Conservation (phyloP, 352 stramenopile species). For the Peronospora belbahrii region DNA sequence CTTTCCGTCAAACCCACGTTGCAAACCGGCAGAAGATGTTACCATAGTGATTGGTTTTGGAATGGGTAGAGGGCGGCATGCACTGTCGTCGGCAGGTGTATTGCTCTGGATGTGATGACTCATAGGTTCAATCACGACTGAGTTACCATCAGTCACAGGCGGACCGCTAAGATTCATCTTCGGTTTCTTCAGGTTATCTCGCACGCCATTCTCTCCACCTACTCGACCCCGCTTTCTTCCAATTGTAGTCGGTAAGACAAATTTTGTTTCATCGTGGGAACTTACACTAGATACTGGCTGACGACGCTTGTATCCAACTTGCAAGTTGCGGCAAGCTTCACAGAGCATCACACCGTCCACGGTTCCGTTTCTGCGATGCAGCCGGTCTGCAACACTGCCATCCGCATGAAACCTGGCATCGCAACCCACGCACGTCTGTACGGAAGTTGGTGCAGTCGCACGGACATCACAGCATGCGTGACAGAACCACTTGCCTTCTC, state of each 20-base stretch:
- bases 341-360: slow-evolving; percentile 26
- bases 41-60: slow-evolving; percentile 26
- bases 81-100: slow-evolving; percentile 11
- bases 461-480: slow-evolving; percentile 16
- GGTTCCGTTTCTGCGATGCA: slow-evolving; percentile 13
- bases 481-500: slow-evolving; percentile 50
- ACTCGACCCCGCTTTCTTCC: slow-evolving; percentile 20
- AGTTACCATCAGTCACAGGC: slow-evolving; percentile 4
- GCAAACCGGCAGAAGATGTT: slow-evolving; percentile 12
- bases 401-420: slow-evolving; percentile 20
- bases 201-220: slow-evolving; percentile 1
- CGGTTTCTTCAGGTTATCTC: slow-evolving; percentile 11
- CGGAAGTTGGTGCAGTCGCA: not conserved
- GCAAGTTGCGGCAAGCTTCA: slow-evolving; percentile 30
- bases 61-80: slow-evolving; percentile 15
- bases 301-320: slow-evolving; percentile 22
- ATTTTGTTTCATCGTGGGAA: not conserved
- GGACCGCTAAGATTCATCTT: slow-evolving; percentile 8
- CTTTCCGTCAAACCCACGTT: slow-evolving; percentile 14
- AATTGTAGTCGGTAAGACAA: not conserved
- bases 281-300: slow-evolving; percentile 3
- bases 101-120: slow-evolving; percentile 4
- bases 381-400: slow-evolving; percentile 7
- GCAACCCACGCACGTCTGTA: slow-evolving; percentile 28
- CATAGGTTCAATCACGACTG: not conserved